Conservation (phyloP, 108 stramenopile species). For the Nannochloropsis gaditana region DNA sequence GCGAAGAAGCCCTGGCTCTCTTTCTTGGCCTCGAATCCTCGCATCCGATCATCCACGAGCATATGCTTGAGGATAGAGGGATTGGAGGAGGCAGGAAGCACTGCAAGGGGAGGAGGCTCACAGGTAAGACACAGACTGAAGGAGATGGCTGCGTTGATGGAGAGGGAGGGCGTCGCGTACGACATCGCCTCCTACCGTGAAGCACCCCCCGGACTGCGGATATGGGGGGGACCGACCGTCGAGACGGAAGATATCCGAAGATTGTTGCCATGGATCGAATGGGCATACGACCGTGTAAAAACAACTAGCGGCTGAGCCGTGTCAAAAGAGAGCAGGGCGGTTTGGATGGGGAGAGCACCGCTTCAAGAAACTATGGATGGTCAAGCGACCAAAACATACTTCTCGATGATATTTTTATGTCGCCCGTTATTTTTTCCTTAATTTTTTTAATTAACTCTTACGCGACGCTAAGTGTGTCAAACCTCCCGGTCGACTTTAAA, state of each 20-base stretch:
- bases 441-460: too few species aligned
- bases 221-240: constrained; percentile 99
- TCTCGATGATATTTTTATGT: too few species aligned
- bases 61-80: constrained; percentile 93
- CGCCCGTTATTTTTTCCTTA: too few species aligned
- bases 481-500: too few species aligned
- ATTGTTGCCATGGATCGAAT: constrained; percentile 95
- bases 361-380: too few species aligned
- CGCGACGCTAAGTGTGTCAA: too few species aligned
- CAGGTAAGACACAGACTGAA: constrained; percentile 61
- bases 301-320: neutral
- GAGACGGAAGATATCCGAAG: constrained; percentile 91
- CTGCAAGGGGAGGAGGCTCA: neutral
- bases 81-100: constrained; percentile 48
- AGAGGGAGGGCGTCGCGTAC: constrained; percentile 83
- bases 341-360: too few species aligned
- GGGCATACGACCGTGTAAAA: constrained; percentile 84
- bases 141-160: constrained; percentile 80
- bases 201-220: constrained; percentile 94
- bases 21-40: constrained; percentile 90
- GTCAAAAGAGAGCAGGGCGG: too few species aligned
- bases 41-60: constrained; percentile 85
- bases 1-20: constrained; percentile 86
- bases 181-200: constrained; percentile 99
- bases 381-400: too few species aligned